phyloP scores from a whole-genome alignment of 2,329 filamentous ascomycete species.

The Macrophomina pseudophaseolina region DNA sequence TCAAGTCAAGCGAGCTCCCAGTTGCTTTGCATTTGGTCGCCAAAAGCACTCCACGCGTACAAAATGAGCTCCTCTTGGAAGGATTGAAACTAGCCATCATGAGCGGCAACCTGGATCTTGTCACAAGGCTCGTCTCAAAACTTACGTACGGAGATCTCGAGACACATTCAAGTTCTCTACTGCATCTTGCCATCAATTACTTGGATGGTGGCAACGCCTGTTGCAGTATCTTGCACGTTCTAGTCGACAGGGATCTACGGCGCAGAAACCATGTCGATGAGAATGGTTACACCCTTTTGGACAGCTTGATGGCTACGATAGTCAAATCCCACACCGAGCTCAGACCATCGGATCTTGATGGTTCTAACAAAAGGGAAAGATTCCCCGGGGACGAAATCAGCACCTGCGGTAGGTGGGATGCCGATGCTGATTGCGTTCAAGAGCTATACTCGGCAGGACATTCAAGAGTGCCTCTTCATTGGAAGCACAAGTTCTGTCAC shows the following conservation, averaged over 20 bases:
- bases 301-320: conserved; percentile 46
- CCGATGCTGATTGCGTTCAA: conserved; percentile 45
- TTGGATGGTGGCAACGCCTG: neutral
- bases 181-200: neutral
- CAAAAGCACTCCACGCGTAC: conserved; percentile 24
- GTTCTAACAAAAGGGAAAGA: conserved; percentile 30
- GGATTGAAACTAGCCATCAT: conserved; percentile 33
- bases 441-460: conserved; percentile 35
- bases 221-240: neutral
- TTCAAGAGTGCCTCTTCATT: conserved; percentile 40
- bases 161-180: neutral
- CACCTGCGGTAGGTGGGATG: conserved; percentile 51
- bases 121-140: neutral
- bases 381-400: conserved; percentile 49
- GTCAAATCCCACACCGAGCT: conserved; percentile 44
- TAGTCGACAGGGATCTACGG: neutral
- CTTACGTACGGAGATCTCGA: neutral
- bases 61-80: conserved; percentile 30
- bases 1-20: conserved; percentile 27
- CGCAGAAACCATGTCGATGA: conserved; percentile 30
- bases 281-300: conserved; percentile 47
- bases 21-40: conserved; percentile 20
- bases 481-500: conserved; percentile 55
- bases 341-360: conserved; percentile 36
- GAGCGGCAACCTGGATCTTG: conserved; percentile 29